Conservation (phyloP, 2,329 filamentous ascomycete species). For the Microcyclospora tardicrescens region DNA sequence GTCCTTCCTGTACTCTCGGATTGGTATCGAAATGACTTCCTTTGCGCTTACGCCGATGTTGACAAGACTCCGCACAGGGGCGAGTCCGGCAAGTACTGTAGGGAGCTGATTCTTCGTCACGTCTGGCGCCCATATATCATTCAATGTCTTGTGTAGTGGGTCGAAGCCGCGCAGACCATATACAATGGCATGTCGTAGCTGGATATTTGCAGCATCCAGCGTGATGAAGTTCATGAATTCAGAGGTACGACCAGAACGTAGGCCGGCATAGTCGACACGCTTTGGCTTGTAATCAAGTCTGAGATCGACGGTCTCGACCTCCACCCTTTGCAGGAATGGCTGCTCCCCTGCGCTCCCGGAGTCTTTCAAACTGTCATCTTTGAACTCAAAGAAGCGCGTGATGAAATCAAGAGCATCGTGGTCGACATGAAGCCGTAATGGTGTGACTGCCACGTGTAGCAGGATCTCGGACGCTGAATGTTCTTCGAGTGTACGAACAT, state of each 20-base stretch:
- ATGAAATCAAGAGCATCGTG: constrained; percentile 97
- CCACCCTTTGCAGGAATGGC: constrained; percentile 72
- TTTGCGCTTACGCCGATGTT: constrained; percentile 81
- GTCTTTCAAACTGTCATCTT: constrained; percentile 53
- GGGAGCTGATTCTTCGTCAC: constrained; percentile 82
- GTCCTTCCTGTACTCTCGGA: constrained; percentile 88
- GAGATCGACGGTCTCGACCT: constrained; percentile 70
- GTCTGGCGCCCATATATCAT: constrained; percentile 94
- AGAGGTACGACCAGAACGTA: constrained; percentile 84
- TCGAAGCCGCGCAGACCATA: constrained; percentile 90
- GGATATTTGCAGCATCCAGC: constrained; percentile 76
- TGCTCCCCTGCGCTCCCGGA: constrained; percentile 35
- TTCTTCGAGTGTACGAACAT: constrained; percentile 71
- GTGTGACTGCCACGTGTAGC: constrained; percentile 54
- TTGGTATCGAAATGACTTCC: constrained; percentile 77
- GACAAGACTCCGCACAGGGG: constrained; percentile 77
- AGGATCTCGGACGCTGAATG: constrained; percentile 84
- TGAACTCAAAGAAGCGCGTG: constrained; percentile 95
- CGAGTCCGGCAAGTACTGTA: constrained; percentile 74
- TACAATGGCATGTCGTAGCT: constrained; percentile 76
- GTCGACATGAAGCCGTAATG: constrained; percentile 83
- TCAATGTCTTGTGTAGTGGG: constrained; percentile 73
- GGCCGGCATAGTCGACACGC: constrained; percentile 84
- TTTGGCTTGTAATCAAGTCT: constrained; percentile 97
- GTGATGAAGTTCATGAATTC: constrained; percentile 99